Evolutionary conservation across 2,329 filamentous ascomycete genomes (phyloP).

Genomic region (Fusarium temperatum): DNA sequence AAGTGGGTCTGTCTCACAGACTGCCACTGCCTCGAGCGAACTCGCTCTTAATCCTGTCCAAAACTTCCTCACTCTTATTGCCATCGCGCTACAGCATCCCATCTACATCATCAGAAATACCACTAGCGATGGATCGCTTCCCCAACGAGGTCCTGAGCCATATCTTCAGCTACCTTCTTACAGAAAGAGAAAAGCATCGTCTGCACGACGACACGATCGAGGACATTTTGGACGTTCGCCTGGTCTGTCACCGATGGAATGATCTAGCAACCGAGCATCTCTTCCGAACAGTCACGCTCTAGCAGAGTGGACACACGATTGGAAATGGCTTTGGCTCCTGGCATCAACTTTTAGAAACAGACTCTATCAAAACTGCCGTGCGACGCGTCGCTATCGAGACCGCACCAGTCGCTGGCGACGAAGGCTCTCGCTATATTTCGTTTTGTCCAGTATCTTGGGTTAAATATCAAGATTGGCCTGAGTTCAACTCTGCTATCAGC

Average conservation of each 20-base stretch:
- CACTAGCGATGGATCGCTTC: neutral
- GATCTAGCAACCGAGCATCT: neutral
- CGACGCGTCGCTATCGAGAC: conserved; percentile 13
- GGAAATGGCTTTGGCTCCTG: neutral
- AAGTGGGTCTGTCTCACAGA: neutral
- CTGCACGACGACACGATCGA: fast-evolving
- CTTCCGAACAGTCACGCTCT: neutral
- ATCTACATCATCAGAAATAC: neutral
- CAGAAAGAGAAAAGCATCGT: neutral
- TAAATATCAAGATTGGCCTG: too few relatives aligned
- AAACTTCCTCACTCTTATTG: neutral
- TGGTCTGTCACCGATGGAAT: conserved; percentile 23
- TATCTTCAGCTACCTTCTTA: neutral
- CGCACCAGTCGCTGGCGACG: neutral
- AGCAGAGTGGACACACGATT: fast-evolving
- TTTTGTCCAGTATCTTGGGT: too few relatives aligned
- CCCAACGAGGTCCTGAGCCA: conserved; percentile 9
- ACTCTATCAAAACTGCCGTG: neutral
- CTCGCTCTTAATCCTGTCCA: neutral
- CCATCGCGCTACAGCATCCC: fast-evolving
- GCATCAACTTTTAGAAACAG: neutral
- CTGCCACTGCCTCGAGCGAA: neutral
- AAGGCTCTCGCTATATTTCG: too few relatives aligned
- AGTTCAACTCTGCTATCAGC: neutral
- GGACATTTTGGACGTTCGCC: neutral